These are phyloP conservation scores for Volvox reticuliferus DNA, from an alignment of 139 green algal species.

Conservation along the genomic window DNA sequence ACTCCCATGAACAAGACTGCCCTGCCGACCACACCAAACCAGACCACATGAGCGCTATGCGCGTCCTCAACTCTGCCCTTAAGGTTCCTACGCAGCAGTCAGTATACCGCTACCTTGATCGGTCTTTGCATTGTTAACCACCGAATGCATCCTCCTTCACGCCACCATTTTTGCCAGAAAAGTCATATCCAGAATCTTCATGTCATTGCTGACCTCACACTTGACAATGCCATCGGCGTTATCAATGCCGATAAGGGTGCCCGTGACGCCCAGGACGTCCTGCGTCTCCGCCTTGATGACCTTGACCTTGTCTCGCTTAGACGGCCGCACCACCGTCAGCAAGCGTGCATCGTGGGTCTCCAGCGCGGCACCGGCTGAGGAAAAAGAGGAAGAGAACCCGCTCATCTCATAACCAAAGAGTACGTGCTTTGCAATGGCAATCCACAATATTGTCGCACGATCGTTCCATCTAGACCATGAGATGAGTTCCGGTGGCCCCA, in stretches of 20 bases:
- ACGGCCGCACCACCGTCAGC: slow-evolving; percentile 8
- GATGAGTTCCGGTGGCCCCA: no score
- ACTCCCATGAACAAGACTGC: no score
- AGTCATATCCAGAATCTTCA: slow-evolving; percentile 59
- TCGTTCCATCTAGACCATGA: no score
- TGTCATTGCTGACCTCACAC: slow-evolving; percentile 52
- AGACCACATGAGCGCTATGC: no score
- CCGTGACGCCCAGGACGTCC: slow-evolving; percentile 55
- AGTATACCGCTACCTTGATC: no score
- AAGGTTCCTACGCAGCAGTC: no score
- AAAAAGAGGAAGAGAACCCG: background rate
- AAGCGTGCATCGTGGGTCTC: slow-evolving; percentile 39
- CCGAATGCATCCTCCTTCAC: background rate
- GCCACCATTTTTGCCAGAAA: slow-evolving; percentile 48
- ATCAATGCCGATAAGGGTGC: slow-evolving; percentile 64
- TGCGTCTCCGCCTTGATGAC: slow-evolving; percentile 40
- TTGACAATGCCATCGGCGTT: slow-evolving; percentile 66
- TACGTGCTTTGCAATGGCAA: no score
- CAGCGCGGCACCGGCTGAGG: background rate
- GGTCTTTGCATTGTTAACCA: no score
- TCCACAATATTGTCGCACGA: no score
- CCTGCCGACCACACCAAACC: no score
- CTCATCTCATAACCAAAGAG: no score
- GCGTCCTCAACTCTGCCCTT: no score
- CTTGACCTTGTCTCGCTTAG: slow-evolving; percentile 52